Conservation (phyloP, 169 alveolate genomes). For the Cytauxzoon felis region DNA sequence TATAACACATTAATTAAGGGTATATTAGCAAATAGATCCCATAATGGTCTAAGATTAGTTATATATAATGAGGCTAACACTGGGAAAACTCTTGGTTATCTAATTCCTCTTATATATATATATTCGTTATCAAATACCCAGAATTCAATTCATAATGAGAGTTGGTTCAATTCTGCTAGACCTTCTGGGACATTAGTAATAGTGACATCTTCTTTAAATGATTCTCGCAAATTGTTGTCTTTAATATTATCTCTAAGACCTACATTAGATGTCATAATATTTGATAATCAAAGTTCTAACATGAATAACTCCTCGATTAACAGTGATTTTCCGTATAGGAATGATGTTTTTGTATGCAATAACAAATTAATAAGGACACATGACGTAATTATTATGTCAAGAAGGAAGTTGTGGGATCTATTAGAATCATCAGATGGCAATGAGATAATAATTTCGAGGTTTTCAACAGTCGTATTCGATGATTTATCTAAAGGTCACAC, state of each 20-base stretch:
- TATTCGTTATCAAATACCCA: too few relatives aligned
- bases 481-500: too few relatives aligned
- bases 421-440: too few relatives aligned
- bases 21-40: background rate
- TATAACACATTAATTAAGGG: constrained; percentile 14
- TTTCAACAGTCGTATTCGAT: too few relatives aligned
- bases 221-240: background rate
- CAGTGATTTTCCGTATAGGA: too few relatives aligned
- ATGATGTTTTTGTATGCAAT: too few relatives aligned
- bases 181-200: constrained; percentile 8
- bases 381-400: too few relatives aligned
- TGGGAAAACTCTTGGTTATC: constrained; percentile 43
- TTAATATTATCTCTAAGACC: constrained; percentile 19
- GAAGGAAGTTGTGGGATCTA: too few relatives aligned
- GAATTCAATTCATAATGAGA: too few relatives aligned
- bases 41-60: constrained; percentile 2
- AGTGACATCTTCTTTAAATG: background rate
- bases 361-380: too few relatives aligned
- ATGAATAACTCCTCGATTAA: too few relatives aligned
- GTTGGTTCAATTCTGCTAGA: background rate
- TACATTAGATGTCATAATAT: background rate
- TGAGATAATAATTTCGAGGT: too few relatives aligned
- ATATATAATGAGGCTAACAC: constrained; percentile 30
- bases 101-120: constrained; percentile 43
- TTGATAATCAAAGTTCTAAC: background rate